Evolutionary conservation across 2,329 filamentous ascomycete genomes (phyloP).

Genomic region (Cercospora beticola): DNA sequence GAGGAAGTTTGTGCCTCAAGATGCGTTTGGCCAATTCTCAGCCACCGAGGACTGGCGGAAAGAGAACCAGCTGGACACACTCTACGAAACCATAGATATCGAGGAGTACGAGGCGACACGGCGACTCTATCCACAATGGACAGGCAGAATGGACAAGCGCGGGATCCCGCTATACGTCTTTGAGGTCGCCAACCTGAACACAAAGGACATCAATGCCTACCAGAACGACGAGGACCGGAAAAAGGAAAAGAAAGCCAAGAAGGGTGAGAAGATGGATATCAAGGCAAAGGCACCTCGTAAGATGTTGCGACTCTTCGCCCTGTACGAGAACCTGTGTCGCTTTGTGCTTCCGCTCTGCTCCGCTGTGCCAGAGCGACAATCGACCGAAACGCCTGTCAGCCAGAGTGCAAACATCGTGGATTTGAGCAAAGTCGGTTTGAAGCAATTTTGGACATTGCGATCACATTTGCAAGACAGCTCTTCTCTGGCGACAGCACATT

Average conservation of each 20-base stretch:
- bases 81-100: slow-evolving; percentile 85
- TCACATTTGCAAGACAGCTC: slow-evolving; percentile 91
- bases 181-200: slow-evolving; percentile 79
- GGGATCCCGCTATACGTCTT: slow-evolving; percentile 92
- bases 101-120: slow-evolving; percentile 79
- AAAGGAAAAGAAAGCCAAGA: slow-evolving; percentile 35
- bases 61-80: slow-evolving; percentile 71
- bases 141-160: slow-evolving; percentile 81
- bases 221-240: slow-evolving; percentile 65
- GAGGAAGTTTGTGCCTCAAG: slow-evolving; percentile 73
- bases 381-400: slow-evolving; percentile 81
- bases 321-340: slow-evolving; percentile 88
- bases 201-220: slow-evolving; percentile 76
- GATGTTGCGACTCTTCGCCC: slow-evolving; percentile 80
- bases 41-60: slow-evolving; percentile 86
- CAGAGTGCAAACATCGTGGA: slow-evolving; percentile 95
- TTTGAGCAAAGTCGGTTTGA: slow-evolving; percentile 80
- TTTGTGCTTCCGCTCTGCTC: slow-evolving; percentile 86
- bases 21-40: slow-evolving; percentile 80
- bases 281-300: slow-evolving; percentile 69
- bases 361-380: slow-evolving; percentile 67
- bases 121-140: slow-evolving; percentile 90
- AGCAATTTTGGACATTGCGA: slow-evolving; percentile 96
- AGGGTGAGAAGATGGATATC: slow-evolving; percentile 38
- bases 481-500: slow-evolving; percentile 84